Evolutionary conservation across 345 rosid genomes (phyloP).

Genomic region (Psidium guajava): DNA sequence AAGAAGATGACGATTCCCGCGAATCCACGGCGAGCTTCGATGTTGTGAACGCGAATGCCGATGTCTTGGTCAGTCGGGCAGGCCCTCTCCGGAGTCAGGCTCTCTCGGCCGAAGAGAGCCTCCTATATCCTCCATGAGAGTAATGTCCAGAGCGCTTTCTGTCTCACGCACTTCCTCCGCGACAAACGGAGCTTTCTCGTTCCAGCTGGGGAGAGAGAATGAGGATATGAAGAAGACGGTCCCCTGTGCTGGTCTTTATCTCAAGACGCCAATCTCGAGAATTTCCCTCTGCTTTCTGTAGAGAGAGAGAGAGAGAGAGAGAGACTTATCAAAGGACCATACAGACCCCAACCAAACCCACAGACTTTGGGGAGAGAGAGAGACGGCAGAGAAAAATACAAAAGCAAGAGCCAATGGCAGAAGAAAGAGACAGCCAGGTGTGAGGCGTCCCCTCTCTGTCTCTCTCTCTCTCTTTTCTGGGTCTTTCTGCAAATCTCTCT

Average conservation of each 20-base stretch:
- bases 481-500: not conserved
- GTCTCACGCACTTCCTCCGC: not conserved
- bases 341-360: slow-evolving; percentile 3
- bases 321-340: not conserved
- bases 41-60: not conserved
- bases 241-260: slow-evolving; percentile 16
- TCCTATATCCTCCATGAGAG: slow-evolving; percentile 34
- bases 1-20: not conserved
- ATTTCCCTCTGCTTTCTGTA: slow-evolving; percentile 4
- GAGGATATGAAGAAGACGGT: not conserved
- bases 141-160: not conserved
- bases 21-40: not conserved
- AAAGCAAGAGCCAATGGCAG: not conserved
- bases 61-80: slow-evolving; percentile 9
- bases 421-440: not conserved
- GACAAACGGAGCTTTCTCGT: not conserved
- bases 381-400: not conserved
- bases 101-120: slow-evolving; percentile 35
- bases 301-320: not conserved
- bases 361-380: not conserved
- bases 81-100: slow-evolving; percentile 32
- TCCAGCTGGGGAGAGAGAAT: not conserved
- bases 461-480: not conserved
- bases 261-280: slow-evolving; percentile 41
- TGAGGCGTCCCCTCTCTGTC: not conserved